Percentiles rank a stretch among this genome's conserved stretches.
Conservation (phyloP, 441 rosid genomes). For the Pelargonium citronellum region DNA sequence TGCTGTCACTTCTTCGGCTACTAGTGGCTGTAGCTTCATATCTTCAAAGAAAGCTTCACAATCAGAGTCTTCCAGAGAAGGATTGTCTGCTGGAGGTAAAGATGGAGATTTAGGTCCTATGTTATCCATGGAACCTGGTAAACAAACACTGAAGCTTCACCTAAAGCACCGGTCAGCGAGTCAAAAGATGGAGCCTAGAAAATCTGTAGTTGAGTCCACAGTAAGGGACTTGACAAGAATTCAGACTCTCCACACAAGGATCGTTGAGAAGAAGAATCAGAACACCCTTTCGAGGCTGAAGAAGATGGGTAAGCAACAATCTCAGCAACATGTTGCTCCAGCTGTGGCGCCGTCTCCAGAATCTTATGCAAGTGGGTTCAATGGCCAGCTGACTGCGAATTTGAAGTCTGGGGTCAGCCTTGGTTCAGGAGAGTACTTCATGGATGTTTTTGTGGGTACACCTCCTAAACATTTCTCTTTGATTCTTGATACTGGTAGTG, state of each 20-base stretch:
- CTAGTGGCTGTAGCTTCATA: constrained; percentile 48
- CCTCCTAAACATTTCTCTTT: constrained; percentile 86
- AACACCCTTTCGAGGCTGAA: constrained; percentile 41
- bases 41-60: constrained; percentile 28
- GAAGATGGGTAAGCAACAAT: constrained; percentile 19
- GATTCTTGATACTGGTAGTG: constrained; percentile 91
- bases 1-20: constrained; percentile 53
- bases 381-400: constrained; percentile 62
- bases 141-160: constrained; percentile 52
- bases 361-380: constrained; percentile 25
- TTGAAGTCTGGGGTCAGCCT: constrained; percentile 67
- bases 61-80: constrained; percentile 17
- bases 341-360: constrained; percentile 32
- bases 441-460: constrained; percentile 79
- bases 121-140: not conserved
- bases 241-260: constrained; percentile 56
- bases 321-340: constrained; percentile 16
- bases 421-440: constrained; percentile 80
- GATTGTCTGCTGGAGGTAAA: constrained; percentile 3
- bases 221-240: constrained; percentile 57
- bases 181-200: constrained; percentile 26
- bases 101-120: not conserved
- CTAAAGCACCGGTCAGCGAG: constrained; percentile 39
- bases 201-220: constrained; percentile 45
- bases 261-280: constrained; percentile 59